These are phyloP conservation scores for Phycomyces nitens DNA, from an alignment of 192 early-diverging fungal genomes.

Conservation along the genomic window DNA sequence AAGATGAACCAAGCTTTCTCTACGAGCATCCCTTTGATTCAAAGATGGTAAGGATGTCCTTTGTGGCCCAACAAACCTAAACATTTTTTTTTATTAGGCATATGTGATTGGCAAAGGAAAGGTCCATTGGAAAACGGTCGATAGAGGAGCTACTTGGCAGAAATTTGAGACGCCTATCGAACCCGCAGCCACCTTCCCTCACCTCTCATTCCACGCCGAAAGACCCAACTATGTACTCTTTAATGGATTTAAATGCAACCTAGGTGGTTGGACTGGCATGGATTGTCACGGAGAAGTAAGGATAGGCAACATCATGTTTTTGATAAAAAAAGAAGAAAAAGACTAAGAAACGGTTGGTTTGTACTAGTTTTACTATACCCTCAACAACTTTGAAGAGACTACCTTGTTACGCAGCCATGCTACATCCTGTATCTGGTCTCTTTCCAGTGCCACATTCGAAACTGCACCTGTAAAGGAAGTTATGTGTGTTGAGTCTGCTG, in stretches of 20 bases:
- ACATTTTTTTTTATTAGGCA: constrained; percentile 38
- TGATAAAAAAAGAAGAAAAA: too few species aligned
- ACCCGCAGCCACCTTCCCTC: constrained; percentile 30
- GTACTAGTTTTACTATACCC: constrained; percentile 60
- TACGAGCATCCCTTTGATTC: constrained; percentile 65
- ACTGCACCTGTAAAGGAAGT: constrained; percentile 63
- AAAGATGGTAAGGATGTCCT: constrained; percentile 55
- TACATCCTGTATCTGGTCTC: constrained; percentile 71
- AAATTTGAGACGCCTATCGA: constrained; percentile 41
- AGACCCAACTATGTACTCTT: constrained; percentile 64
- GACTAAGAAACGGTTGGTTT: too few species aligned
- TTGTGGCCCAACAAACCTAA: too few species aligned
- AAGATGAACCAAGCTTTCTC: constrained; percentile 42
- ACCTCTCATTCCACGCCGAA: constrained; percentile 68
- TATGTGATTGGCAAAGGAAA: constrained; percentile 48
- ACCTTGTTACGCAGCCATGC: constrained; percentile 55
- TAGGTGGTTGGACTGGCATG: constrained; percentile 35
- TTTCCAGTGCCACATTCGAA: constrained; percentile 57
- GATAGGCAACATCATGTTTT: constrained; percentile 5
- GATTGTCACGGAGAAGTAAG: constrained; percentile 60
- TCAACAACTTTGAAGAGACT: constrained; percentile 61
- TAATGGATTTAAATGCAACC: constrained; percentile 50
- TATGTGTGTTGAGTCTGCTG: constrained; percentile 60
- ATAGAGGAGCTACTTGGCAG: constrained; percentile 58
- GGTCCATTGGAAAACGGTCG: constrained; percentile 57